A percentile compares a stretch with the other conserved stretches of the same genome.
Evolutionary conservation across 495 filamentous ascomycete genomes (phyloP).

Genomic region (Pyronema domesticum): DNA sequence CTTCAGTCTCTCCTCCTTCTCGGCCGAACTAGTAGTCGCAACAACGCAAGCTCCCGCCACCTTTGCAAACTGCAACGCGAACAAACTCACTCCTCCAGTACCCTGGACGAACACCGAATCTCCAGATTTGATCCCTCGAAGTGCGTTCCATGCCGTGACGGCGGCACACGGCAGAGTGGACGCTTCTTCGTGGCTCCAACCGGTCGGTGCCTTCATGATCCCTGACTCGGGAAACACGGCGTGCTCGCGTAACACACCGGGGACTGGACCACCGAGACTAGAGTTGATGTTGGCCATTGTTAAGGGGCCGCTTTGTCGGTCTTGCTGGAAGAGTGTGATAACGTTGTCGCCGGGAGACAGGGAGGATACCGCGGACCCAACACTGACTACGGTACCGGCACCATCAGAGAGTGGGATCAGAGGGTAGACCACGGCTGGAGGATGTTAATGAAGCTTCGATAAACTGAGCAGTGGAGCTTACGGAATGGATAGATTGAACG

Average conservation of each 20-base stretch:
- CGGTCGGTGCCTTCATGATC: background rate
- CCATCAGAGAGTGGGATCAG: background rate
- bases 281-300: background rate
- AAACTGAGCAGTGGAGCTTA: too few relatives aligned
- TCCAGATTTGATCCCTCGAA: conserved; percentile 7
- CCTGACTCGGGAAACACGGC: background rate
- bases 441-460: too few relatives aligned
- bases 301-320: conserved; percentile 5
- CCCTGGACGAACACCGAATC: conserved; percentile 23
- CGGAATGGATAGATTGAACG: too few relatives aligned
- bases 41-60: conserved; percentile 27
- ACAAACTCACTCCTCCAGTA: conserved; percentile 25
- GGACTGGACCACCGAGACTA: conserved; percentile 31
- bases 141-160: background rate
- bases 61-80: conserved; percentile 26
- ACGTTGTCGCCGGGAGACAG: background rate
- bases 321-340: background rate
- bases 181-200: background rate
- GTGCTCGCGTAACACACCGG: background rate
- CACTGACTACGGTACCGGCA: background rate
- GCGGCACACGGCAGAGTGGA: background rate
- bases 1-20: conserved; percentile 26
- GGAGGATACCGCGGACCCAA: background rate
- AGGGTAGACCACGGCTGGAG: background rate
- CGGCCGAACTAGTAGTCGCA: conserved; percentile 26